Percentiles rank a stretch among this genome's conserved stretches.
These are phyloP conservation scores for Nemania bipapillata DNA, from an alignment of 2,329 filamentous ascomycete species.

Conservation along the genomic window DNA sequence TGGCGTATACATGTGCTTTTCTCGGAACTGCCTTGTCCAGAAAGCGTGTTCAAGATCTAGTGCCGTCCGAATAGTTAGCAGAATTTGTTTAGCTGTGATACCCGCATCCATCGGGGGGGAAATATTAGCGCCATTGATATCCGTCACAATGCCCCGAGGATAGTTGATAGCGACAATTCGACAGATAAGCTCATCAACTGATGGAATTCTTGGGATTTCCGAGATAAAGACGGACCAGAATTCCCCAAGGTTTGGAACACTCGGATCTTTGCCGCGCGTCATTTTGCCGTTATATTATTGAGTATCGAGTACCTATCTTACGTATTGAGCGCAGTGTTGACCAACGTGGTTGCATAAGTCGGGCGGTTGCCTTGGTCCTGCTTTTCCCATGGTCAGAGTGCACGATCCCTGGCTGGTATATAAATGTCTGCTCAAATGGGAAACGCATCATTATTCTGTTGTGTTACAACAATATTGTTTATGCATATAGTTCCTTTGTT, in stretches of 20 bases:
- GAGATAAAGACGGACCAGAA: slow-evolving; percentile 25
- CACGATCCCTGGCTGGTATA: not conserved
- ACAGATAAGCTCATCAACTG: slow-evolving; percentile 28
- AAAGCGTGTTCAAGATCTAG: slow-evolving; percentile 1
- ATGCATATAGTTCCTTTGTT: not conserved
- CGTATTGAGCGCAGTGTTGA: too few species aligned
- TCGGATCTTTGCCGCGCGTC: not conserved
- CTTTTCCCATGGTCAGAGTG: not conserved
- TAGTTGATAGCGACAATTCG: slow-evolving; percentile 15
- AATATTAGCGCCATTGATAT: not conserved
- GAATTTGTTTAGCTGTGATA: not conserved
- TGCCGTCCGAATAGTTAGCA: not conserved
- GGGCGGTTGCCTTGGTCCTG: not conserved
- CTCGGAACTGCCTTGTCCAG: not conserved
- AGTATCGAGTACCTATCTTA: not conserved
- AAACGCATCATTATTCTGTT: not conserved
- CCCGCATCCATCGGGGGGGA: not conserved
- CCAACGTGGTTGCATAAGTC: not conserved
- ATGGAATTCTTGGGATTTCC: slow-evolving; percentile 10
- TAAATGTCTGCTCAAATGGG: not conserved
- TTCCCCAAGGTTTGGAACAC: not conserved
- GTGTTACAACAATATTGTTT: not conserved
- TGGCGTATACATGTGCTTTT: not conserved
- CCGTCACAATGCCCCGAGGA: slow-evolving; percentile 18
- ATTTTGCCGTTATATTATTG: not conserved